Conservation (phyloP, 2,329 filamentous ascomycete species). For the Xenoacremonium recifei region DNA sequence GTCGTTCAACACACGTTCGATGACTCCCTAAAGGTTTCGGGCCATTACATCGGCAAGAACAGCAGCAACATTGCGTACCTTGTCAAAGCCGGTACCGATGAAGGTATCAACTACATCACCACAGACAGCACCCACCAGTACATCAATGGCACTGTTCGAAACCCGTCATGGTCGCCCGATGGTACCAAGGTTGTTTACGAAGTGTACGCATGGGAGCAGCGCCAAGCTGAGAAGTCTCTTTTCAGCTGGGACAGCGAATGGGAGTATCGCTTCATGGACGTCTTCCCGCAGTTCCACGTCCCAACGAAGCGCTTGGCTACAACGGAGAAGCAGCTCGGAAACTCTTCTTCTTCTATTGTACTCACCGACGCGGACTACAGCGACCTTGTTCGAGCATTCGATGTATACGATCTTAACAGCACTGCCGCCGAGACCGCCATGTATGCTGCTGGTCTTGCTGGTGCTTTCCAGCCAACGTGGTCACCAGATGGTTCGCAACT, state of each 20-base stretch:
- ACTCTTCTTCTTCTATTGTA: conserved; percentile 5
- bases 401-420: conserved; percentile 5
- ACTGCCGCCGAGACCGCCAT: conserved; percentile 1
- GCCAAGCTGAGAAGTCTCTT: conserved; percentile 4
- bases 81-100: conserved; percentile 1
- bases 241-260: conserved; percentile 8
- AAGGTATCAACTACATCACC: conserved; percentile 4
- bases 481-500: conserved; percentile 3
- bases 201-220: conserved; percentile 6
- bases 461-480: conserved; percentile 6
- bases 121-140: background rate
- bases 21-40: conserved; percentile 2
- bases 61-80: conserved; percentile 5
- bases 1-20: conserved; percentile 7
- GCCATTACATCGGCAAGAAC: conserved; percentile 3
- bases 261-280: conserved; percentile 9
- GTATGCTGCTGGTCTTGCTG: conserved; percentile 3
- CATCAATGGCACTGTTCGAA: conserved; percentile 5
- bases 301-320: conserved; percentile 4
- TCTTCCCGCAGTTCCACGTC: conserved; percentile 5
- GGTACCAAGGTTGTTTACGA: conserved; percentile 4
- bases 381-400: conserved; percentile 3
- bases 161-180: conserved; percentile 4
- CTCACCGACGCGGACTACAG: conserved; percentile 6
- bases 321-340: conserved; percentile 8